Evolutionary conservation across 2,329 filamentous ascomycete genomes (phyloP), one percentile per base, ranked within the genome.

Genomic region (Knoxdaviesia proteae): DNA sequence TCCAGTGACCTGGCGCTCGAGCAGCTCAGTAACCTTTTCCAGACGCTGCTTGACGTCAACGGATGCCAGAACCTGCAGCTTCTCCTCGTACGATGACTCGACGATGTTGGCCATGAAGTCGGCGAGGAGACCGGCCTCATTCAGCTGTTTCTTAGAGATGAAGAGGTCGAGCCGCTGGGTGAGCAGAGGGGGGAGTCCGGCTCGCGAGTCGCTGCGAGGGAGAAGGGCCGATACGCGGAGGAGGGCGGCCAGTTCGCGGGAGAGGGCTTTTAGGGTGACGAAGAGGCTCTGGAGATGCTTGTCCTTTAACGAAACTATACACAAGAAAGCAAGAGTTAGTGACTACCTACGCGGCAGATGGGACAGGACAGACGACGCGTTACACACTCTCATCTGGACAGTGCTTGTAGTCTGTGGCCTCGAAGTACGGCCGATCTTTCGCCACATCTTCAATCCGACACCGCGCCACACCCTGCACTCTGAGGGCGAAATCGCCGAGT

Each of bases 51-150:
- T 81, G 39, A 90, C 67, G 51, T 87, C 77, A 5, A 92, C 61
- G 1, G 86, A 77, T n/a, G 84, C 74, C 34, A 98, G 65, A 10
- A 98, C 74, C 44, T 82, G 75, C 43, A 98, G 68, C 58, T 93
- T 94, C 55, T 98, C 90, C 57, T 94, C 84, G 48, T 92, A 81
- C 7, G 76, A 80, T 41, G 81, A 78, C 48, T 94, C 84, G 3
- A 93, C 74, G 30, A 96, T 72, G 55, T 94, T 93, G 36, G 84
- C 80, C 84, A 98, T 94, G 56, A 96, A 96, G 57, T 98, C 90
- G 6, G 90, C 88, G 7, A 98, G 68, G 6, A 76, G 64, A 2
- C 88, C 88, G 1, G 87, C 87, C 50, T 96, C 86, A 37, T 74
- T 67, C 41, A 90, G 58, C 46, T 84, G 77, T 55, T 90, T 92